Evolutionary conservation across 805 yeast genomes (phyloP).

Genomic region (Metahyphopichia silvanorum): DNA sequence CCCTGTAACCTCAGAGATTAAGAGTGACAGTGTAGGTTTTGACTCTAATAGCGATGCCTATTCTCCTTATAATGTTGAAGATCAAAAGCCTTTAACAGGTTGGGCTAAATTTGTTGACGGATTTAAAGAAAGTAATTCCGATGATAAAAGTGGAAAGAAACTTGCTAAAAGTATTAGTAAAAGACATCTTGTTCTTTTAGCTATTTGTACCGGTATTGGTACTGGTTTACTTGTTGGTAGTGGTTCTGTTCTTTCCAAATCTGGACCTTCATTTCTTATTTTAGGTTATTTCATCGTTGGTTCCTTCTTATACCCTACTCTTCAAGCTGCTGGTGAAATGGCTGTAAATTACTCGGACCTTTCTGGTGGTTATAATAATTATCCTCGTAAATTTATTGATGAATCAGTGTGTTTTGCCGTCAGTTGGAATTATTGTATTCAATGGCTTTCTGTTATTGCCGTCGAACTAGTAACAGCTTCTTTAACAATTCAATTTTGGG

Average conservation of each 20-base stretch:
- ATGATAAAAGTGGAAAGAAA: constrained; percentile 16
- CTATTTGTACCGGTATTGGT: constrained; percentile 38
- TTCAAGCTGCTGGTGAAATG: constrained; percentile 45
- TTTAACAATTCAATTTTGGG: constrained; percentile 61
- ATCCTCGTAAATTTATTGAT: constrained; percentile 52
- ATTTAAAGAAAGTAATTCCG: constrained; percentile 17
- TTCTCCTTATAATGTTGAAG: constrained; percentile 2
- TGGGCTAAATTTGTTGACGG: constrained; percentile 29
- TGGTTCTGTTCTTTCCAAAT: constrained; percentile 31
- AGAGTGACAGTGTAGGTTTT: constrained; percentile 1
- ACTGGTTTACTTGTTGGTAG: constrained; percentile 43
- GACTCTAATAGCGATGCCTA: background rate
- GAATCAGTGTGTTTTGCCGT: constrained; percentile 57
- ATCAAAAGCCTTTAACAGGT: constrained; percentile 5
- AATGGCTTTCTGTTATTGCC: constrained; percentile 61
- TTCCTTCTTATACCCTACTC: constrained; percentile 33
- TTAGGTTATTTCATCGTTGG: constrained; percentile 34
- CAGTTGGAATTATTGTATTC: constrained; percentile 61
- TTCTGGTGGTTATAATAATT: constrained; percentile 63
- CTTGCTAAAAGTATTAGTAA: constrained; percentile 30
- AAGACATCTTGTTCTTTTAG: constrained; percentile 38
- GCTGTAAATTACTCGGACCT: constrained; percentile 57
- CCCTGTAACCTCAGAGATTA: constrained; percentile 14
- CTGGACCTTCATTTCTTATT: constrained; percentile 35
- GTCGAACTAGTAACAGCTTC: constrained; percentile 65